Base-by-base conservation (phyloP, 2,329 filamentous ascomycete species). In the Fusarium floridanum region DNA sequence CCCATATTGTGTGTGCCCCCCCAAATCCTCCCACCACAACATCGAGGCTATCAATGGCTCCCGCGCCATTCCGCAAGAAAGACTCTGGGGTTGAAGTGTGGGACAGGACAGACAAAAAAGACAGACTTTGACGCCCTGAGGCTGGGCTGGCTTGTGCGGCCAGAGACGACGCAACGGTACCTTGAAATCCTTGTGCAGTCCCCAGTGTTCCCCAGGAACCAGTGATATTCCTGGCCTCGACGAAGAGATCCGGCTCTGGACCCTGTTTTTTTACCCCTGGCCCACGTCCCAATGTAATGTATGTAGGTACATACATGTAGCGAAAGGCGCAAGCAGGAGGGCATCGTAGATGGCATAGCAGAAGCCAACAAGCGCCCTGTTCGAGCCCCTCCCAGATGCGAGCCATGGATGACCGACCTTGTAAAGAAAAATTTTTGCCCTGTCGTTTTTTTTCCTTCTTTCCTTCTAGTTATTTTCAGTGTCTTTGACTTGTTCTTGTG, bases 1-100 rank as follows among this genome's bases (percentile, higher is more conserved):
- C 24, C 24, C 4, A 8, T 48, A 24, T 45, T 45, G 41, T 45
- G 41, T 41, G 39, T 45, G 59, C 66, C 72, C 75, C 67, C 67
- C 67, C 66, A 77, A 69, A 37, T 43, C 55, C 76, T 77, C 75
- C 75, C 75, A 72, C 69, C 61, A 57, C 48, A 43, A 17, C 60
- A 56, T 69, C 63, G 56, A 77, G 65, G 34, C 73, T 70, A 77
- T 68, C 71, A 41, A 73, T 75, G 56, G 73, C 67, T 65, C 75
- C 75, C 71, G 73, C 66, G 68, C 53, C 60, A 69, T 64, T 70
- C 68, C 71, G 66, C 64, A 64, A 64, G 50, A 61, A 64, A 70
- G 65, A 77, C 56, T 73, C 75, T 65, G 75, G 75, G 75, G 75
- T 74, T 67, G 64, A 65, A 57, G 61, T 60, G 72, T 72, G 74